Evolutionary conservation across 1,139 yeast genomes (phyloP).

Genomic region (Suhomyces atakaporum): DNA sequence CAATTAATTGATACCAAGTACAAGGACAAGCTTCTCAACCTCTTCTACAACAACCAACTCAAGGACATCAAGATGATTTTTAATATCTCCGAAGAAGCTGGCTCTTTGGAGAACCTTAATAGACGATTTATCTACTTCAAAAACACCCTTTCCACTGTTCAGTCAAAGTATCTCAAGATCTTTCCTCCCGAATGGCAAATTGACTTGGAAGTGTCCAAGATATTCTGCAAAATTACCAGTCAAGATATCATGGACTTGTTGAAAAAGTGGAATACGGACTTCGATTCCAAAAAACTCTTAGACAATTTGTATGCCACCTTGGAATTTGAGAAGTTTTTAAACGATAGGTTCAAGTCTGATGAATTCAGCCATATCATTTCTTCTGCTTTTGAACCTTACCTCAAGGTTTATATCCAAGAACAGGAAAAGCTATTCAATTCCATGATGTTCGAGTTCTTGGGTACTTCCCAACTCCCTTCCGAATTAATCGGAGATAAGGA

Average conservation of each 20-base stretch:
- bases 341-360: slow-evolving; percentile 52
- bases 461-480: slow-evolving; percentile 45
- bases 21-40: slow-evolving; percentile 62
- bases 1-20: slow-evolving; percentile 66
- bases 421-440: slow-evolving; percentile 67
- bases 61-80: slow-evolving; percentile 77
- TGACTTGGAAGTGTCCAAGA: slow-evolving; percentile 56
- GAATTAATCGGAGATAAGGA: slow-evolving; percentile 32
- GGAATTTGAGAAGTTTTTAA: slow-evolving; percentile 78
- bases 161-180: slow-evolving; percentile 47
- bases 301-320: slow-evolving; percentile 36
- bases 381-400: slow-evolving; percentile 78
- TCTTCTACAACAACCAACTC: slow-evolving; percentile 74
- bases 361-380: slow-evolving; percentile 60
- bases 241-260: slow-evolving; percentile 52
- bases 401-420: slow-evolving; percentile 83
- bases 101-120: slow-evolving; percentile 81
- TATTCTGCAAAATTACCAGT: slow-evolving; percentile 70
- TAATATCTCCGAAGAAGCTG: slow-evolving; percentile 84
- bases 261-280: slow-evolving; percentile 7
- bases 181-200: slow-evolving; percentile 80
- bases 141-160: slow-evolving; percentile 64
- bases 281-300: slow-evolving; percentile 17
- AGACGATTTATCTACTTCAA: slow-evolving; percentile 82
- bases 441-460: slow-evolving; percentile 62